These are phyloP conservation scores for Dendryphion nanum DNA, from an alignment of 2,329 filamentous ascomycete species.

Conservation along the genomic window DNA sequence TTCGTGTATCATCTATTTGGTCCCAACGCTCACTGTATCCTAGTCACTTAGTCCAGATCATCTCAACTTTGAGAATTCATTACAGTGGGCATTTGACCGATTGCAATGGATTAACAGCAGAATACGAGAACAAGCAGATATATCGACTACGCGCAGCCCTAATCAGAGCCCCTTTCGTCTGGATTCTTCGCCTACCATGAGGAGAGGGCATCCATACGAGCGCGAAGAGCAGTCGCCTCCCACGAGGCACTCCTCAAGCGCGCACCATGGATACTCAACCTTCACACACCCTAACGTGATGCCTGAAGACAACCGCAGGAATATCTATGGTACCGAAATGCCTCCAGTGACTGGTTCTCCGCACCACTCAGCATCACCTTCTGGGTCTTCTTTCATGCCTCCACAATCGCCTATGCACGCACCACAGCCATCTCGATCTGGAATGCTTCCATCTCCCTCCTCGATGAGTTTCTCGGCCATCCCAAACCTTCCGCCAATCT, in stretches of 20 bases:
- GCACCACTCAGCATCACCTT: constrained; percentile 42
- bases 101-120: constrained; percentile 21
- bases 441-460: constrained; percentile 31
- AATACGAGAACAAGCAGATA: constrained; percentile 15
- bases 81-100: constrained; percentile 24
- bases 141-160: constrained; percentile 10
- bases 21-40: background rate
- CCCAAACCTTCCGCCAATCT: constrained; percentile 21
- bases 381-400: constrained; percentile 39
- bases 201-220: constrained; percentile 21
- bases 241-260: constrained; percentile 10
- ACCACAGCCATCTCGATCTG: constrained; percentile 17
- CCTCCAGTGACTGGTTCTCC: constrained; percentile 16
- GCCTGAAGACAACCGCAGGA: constrained; percentile 19
- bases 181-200: constrained; percentile 18
- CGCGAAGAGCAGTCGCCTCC: constrained; percentile 22
- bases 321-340: constrained; percentile 15
- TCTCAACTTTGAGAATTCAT: constrained; percentile 12
- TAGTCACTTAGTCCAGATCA: constrained; percentile 4
- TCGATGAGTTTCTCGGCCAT: constrained; percentile 24
- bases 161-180: constrained; percentile 12
- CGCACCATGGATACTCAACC: constrained; percentile 12
- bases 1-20: too few relatives aligned
- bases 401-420: constrained; percentile 27
- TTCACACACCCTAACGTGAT: constrained; percentile 11